Percentiles rank a stretch among this genome's conserved stretches.
Evolutionary conservation across 225 moss, liverwort and hornwort species (phyloP).

Genomic region (Pseudoscleropodium purum): DNA sequence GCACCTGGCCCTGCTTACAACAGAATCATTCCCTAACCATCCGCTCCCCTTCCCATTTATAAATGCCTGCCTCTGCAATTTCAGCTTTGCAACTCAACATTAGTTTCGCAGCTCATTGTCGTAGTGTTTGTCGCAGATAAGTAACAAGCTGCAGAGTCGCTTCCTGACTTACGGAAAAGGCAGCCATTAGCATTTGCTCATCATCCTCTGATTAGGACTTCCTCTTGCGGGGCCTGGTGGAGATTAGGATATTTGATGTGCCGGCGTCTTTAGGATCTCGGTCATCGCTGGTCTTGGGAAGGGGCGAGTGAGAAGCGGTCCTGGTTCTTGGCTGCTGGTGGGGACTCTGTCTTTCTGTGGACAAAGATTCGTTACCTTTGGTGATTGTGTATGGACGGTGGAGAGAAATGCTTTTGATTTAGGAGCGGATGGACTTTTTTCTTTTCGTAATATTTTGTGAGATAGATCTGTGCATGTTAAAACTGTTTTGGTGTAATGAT

Average conservation of each 20-base stretch:
- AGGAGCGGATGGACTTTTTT: not conserved
- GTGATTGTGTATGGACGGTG: not conserved
- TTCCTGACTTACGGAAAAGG: not conserved
- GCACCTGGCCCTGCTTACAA: not conserved
- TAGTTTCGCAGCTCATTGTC: not conserved
- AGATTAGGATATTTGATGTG: not conserved
- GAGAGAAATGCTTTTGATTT: not conserved
- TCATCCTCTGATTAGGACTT: not conserved
- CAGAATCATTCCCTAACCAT: not conserved
- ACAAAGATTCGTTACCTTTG: not conserved
- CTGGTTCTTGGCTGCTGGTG: not conserved
- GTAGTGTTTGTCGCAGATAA: no score
- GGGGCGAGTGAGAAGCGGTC: not conserved
- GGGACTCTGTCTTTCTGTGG: not conserved
- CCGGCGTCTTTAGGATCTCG: not conserved
- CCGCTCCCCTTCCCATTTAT: not conserved
- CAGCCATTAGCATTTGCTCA: not conserved
- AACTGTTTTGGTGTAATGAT: not conserved
- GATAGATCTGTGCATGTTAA: not conserved
- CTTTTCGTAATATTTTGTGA: not conserved
- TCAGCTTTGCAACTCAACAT: no score
- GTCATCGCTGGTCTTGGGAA: not conserved
- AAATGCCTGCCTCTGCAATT: not conserved
- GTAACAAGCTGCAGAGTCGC: not conserved
- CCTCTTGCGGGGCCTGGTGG: not conserved